Evolutionary conservation across 1,139 yeast species (phyloP), one percentile per base, ranked within the genome.

Genomic region (Saccharomyces pastorianus): DNA sequence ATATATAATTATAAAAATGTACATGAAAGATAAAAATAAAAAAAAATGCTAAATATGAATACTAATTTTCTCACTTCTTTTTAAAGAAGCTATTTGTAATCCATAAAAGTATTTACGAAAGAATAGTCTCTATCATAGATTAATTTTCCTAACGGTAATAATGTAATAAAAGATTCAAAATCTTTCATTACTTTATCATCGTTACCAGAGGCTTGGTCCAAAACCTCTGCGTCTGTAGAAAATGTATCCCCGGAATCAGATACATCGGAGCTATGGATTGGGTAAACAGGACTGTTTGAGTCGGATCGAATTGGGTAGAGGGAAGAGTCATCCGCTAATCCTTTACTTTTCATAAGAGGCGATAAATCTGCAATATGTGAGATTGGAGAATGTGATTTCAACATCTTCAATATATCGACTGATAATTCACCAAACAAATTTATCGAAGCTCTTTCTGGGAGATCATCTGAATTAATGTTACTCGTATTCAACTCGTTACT

Each of bases 51-150:
- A 17, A 17, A 17, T 17, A 17, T 17, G 20, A 17, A 17, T 17
- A 17, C 20, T 17, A 17, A 17, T 2, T 17, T 17, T 17, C 20
- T 17, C 20, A 17, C 2, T 17, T 17, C 20, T 17, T 2, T 17
- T 2, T 17, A 17, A 17, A 2, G 20, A 17, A 17, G 20, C 20
- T 26, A 26, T 26, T 46, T 14, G 6, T 26, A 27, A 27, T 46
- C 31, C 20, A 9, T 46, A 42, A 56, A 55, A 2, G 53, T 34
- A 6, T 59, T 56, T 13, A 56, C 51, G 34, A 59, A 54, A 7
- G 50, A 50, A 42, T 58, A 59, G 28, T 61, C 62, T 51, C 62
- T 59, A 38, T 59, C 62, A 51, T 57, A 61, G 11, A 56, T 46
- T 9, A 58, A 25, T 25, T 48, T 48, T 3, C 58, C 58, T n/a